Evolutionary conservation across 345 rosid species (phyloP).

Genomic region (Murraya koenigii): DNA sequence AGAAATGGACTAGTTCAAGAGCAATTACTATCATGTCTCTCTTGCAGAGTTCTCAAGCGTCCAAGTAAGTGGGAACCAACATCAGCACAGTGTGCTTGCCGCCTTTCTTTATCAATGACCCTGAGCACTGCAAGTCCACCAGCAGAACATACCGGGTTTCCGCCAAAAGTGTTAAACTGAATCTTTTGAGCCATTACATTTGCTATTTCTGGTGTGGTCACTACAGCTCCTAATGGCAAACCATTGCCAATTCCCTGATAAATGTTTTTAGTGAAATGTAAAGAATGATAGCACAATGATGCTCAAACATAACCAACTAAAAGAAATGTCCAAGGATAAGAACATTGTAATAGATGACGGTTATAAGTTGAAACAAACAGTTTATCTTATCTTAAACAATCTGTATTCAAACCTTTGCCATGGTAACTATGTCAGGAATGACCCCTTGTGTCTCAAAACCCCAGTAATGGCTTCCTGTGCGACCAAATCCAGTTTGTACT

Average conservation of each 20-base stretch:
- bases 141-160: constrained; percentile 96
- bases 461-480: constrained; percentile 94
- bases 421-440: constrained; percentile 89
- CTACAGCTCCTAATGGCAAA: constrained; percentile 93
- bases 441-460: constrained; percentile 94
- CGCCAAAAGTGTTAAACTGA: constrained; percentile 93
- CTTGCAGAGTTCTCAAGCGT: constrained; percentile 68
- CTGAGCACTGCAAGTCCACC: constrained; percentile 93
- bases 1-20: constrained; percentile 8
- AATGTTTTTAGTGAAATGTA: constrained; percentile 2
- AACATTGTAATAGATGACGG: neutral
- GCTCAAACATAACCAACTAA: neutral
- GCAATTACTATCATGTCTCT: constrained; percentile 66
- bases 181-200: constrained; percentile 80
- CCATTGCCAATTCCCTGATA: constrained; percentile 92
- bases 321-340: neutral
- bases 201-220: constrained; percentile 95
- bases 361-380: neutral
- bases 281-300: neutral
- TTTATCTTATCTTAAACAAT: neutral
- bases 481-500: constrained; percentile 95
- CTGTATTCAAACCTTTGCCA: constrained; percentile 73
- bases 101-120: constrained; percentile 85
- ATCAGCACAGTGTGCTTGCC: constrained; percentile 75
- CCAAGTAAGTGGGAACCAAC: constrained; percentile 74